These are phyloP conservation scores for Akanthomyces lecanii DNA, from an alignment of 2,329 filamentous ascomycete genomes.

Conservation along the genomic window DNA sequence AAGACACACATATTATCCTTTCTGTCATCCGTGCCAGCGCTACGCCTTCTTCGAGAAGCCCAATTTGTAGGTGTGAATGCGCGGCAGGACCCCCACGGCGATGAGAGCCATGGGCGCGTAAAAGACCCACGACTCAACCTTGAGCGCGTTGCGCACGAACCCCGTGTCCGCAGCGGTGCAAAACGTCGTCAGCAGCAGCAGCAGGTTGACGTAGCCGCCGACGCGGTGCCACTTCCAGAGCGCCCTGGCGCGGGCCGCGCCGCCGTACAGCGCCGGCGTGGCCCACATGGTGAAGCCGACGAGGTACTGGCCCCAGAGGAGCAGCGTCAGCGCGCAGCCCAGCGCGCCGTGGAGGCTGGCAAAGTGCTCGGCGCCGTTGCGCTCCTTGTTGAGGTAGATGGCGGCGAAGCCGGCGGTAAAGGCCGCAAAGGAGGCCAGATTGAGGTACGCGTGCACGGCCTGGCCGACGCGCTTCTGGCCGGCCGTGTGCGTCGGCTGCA, in stretches of 20 bases:
- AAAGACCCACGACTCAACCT: conserved; percentile 73
- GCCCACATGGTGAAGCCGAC: conserved; percentile 84
- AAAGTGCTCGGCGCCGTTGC: conserved; percentile 66
- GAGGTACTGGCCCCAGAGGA: conserved; percentile 65
- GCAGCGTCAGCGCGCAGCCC: conserved; percentile 54
- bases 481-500: conserved; percentile 81
- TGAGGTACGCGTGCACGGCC: conserved; percentile 64
- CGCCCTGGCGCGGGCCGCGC: conserved; percentile 71
- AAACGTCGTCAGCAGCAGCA: conserved; percentile 70
- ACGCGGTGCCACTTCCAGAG: conserved; percentile 88
- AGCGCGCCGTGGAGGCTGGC: conserved; percentile 77
- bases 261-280: conserved; percentile 68
- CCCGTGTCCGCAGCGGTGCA: conserved; percentile 70
- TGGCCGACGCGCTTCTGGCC: conserved; percentile 64
- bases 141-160: conserved; percentile 64
- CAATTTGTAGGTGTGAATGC: conserved; percentile 79
- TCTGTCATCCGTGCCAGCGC: background rate
- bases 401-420: conserved; percentile 63
- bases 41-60: conserved; percentile 37
- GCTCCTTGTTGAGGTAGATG: conserved; percentile 82
- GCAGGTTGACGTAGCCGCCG: conserved; percentile 68
- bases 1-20: background rate
- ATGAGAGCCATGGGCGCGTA: conserved; percentile 62
- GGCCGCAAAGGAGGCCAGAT: conserved; percentile 57
- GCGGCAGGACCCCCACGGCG: conserved; percentile 67